Evolutionary conservation across 352 stramenopile genomes (phyloP), one percentile per base, ranked within the genome.

Genomic region (Pseudoperonospora humuli): DNA sequence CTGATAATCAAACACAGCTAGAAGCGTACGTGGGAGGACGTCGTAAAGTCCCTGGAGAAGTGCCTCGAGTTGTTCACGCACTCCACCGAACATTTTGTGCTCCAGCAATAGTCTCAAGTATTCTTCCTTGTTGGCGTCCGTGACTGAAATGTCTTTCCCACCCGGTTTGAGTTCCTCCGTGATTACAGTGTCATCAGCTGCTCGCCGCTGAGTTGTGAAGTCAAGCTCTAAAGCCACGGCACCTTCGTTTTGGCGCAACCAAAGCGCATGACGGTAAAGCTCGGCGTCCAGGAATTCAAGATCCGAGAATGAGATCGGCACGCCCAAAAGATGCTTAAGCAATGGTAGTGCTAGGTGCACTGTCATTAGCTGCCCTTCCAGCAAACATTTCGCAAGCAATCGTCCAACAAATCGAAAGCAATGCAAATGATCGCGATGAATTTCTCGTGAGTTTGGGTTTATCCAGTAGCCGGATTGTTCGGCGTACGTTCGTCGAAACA

Each of bases 21-120:
- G 57, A 31, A 95, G 76, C 0, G 68, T 81, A 11, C 64, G 68
- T 29, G 89, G 78, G 44, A 98, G 82, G 2, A 98, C 86, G 24
- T 87, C 76, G 47, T 95, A 90, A 14, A 98, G 71, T 3, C 95
- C 95, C 29, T 83, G 69, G 15, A 96, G 61, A 45, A 99, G 88
- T 10, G 78, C 75, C 5, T 80, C 61, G 33, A 97, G 92, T 54
- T 98, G 92, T 31, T 86, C 59, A 14, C 78, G 45, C 28, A 98
- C 84, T 29, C 68, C 87, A 43, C 92, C 83, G 19, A 97, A 90
- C 70, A 98, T 85, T 23, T 96, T 75, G 69, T 95, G 95, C 45
- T 95, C 86, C 19, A 97, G 79, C 37, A 98, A 79, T n/a, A 95
- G 62, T 25, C 93, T 64, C 10, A 99, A 71, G 66, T 98, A 99